Conservation (phyloP, 495 filamentous ascomycete genomes). For the Friedmanniomyces endolithicus region DNA sequence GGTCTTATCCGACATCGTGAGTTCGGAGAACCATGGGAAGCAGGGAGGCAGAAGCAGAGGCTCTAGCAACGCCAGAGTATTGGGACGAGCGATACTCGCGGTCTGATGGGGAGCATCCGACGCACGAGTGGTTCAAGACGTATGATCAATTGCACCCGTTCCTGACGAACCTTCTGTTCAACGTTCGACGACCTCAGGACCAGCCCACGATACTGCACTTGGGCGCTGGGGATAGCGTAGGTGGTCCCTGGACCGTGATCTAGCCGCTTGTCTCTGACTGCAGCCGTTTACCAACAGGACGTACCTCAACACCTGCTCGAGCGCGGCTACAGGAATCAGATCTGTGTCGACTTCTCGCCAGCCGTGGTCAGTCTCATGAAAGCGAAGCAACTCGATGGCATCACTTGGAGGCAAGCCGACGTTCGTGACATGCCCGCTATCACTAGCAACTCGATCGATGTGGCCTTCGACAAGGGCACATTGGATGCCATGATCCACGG, state of each 20-base stretch:
- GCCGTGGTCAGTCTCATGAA: slow-evolving; percentile 42
- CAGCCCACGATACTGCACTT: slow-evolving; percentile 32
- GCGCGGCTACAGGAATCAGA: slow-evolving; percentile 42
- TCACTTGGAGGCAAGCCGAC: slow-evolving; percentile 41
- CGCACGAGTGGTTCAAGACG: slow-evolving; percentile 41
- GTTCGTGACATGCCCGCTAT: slow-evolving; percentile 34
- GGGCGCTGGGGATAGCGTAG: slow-evolving; percentile 47
- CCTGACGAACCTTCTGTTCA: slow-evolving; percentile 32
- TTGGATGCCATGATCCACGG: slow-evolving; percentile 52
- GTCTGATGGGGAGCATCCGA: slow-evolving; percentile 23
- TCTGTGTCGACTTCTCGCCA: slow-evolving; percentile 46
- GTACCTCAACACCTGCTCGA: slow-evolving; percentile 38
- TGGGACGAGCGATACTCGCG: slow-evolving; percentile 42
- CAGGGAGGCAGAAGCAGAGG: too few relatives aligned
- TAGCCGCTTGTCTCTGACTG: too few relatives aligned
- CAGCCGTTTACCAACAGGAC: too few relatives aligned
- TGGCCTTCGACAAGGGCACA: slow-evolving; percentile 51
- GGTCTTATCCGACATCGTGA: too few relatives aligned
- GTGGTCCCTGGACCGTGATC: too few relatives aligned
- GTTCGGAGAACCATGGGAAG: too few relatives aligned
- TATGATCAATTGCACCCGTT: slow-evolving; percentile 40
- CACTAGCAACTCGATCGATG: slow-evolving; percentile 31
- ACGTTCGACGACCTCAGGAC: slow-evolving; percentile 8
- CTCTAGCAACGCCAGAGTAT: slow-evolving; percentile 34
- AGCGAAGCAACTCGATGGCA: slow-evolving; percentile 26